A percentile compares a stretch with the other conserved stretches of the same genome.
phyloP scores from a whole-genome alignment of 495 filamentous ascomycete species.

The Oleoguttula mirabilis region DNA sequence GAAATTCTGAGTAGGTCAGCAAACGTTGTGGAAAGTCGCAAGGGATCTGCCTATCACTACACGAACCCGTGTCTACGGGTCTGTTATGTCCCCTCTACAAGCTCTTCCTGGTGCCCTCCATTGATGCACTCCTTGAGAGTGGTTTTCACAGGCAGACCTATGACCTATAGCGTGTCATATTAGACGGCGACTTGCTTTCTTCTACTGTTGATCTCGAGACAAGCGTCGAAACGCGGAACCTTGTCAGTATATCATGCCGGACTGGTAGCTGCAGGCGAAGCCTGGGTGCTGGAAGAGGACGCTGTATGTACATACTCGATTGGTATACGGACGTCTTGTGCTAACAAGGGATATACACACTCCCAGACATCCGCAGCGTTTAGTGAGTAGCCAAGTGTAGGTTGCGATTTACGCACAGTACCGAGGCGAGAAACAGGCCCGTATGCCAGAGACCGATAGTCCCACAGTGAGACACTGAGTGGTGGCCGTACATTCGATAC shows the following conservation, averaged over 20 bases:
- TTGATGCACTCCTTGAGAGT: slow-evolving; percentile 37
- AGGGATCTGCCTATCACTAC: slow-evolving; percentile 37
- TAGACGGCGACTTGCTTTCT: slow-evolving; percentile 37
- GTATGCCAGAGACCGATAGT: no score
- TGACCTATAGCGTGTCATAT: slow-evolving; percentile 43
- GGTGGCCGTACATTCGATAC: no score
- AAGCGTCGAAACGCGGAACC: slow-evolving; percentile 45
- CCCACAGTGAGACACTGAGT: no score
- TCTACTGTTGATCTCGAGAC: slow-evolving; percentile 41
- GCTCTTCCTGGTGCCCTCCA: slow-evolving; percentile 27
- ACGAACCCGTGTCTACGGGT: slow-evolving; percentile 42
- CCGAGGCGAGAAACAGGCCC: no score
- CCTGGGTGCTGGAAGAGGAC: slow-evolving; percentile 21
- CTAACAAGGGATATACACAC: no score
- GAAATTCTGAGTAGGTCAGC: no score
- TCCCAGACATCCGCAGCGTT: no score
- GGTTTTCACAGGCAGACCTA: slow-evolving; percentile 37
- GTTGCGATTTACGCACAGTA: no score
- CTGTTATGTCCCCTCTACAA: slow-evolving; percentile 37
- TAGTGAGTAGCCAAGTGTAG: no score
- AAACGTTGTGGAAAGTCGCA: no score
- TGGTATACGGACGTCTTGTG: no score
- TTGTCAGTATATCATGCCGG: slow-evolving; percentile 40
- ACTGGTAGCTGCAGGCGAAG: slow-evolving; percentile 46
- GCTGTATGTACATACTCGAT: no score